Conservation (phyloP, 176 grass and related monocot species). For the Carex littledalei region DNA sequence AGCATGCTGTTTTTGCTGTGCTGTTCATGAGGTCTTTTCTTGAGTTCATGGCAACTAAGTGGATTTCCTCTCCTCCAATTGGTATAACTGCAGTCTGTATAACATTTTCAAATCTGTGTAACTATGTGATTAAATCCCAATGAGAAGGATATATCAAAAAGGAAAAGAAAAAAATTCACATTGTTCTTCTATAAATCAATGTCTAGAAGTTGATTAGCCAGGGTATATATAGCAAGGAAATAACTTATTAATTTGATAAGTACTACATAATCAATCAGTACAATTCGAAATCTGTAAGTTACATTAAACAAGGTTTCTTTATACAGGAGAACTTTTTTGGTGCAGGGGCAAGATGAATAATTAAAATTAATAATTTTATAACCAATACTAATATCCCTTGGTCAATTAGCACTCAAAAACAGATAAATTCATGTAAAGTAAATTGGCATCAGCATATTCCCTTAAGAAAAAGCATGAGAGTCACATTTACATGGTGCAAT, state of each 20-base stretch:
- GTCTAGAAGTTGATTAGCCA: background rate
- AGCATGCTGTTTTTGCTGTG: slow-evolving; percentile 40
- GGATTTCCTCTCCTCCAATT: slow-evolving; percentile 76
- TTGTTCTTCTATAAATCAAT: slow-evolving; percentile 5
- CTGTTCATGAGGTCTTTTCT: slow-evolving; percentile 43
- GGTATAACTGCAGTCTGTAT: slow-evolving; percentile 80
- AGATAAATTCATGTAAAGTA: slow-evolving; percentile 23
- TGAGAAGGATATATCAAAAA: background rate
- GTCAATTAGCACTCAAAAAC: background rate
- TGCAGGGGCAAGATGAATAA: background rate
- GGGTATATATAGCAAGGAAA: background rate
- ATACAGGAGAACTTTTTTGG: background rate
- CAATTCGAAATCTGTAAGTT: background rate
- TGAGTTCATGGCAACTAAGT: slow-evolving; percentile 93
- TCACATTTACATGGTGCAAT: background rate
- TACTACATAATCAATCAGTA: background rate
- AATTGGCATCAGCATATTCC: slow-evolving; percentile 37
- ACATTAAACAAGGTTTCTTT: background rate
- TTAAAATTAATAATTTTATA: background rate
- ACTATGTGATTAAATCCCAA: background rate
- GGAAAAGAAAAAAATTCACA: background rate
- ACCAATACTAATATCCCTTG: background rate
- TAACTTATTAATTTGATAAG: background rate
- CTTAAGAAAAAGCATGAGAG: background rate
- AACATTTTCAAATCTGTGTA: background rate